Conservation (phyloP, 345 rosid genomes). For the Melaleuca quinquenervia region DNA sequence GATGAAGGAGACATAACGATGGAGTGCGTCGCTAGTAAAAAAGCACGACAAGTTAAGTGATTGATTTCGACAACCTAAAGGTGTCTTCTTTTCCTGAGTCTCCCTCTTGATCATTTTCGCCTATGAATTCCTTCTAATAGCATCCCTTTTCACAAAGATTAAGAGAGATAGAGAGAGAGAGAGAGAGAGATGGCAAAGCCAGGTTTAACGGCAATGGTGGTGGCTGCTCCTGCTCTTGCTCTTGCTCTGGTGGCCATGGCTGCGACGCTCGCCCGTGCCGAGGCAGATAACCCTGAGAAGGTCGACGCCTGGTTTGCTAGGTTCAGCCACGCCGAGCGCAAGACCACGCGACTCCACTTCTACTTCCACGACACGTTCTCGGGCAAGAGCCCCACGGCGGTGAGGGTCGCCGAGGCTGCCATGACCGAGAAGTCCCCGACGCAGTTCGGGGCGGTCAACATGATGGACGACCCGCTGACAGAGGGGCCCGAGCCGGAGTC, state of each 20-base stretch:
- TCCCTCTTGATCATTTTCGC: background rate
- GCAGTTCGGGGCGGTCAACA: conserved; percentile 31
- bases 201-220: conserved; percentile 6
- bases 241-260: conserved; percentile 1
- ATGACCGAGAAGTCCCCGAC: conserved; percentile 35
- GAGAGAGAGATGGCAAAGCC: background rate
- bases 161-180: background rate
- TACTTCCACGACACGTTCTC: conserved; percentile 58
- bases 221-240: background rate
- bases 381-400: conserved; percentile 41
- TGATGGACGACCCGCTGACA: conserved; percentile 58
- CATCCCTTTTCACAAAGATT: background rate
- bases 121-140: background rate
- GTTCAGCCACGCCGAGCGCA: conserved; percentile 18
- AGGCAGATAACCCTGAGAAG: background rate
- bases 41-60: background rate
- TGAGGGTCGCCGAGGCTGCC: conserved; percentile 32
- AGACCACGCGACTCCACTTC: conserved; percentile 48
- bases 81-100: background rate
- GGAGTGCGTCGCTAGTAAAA: background rate
- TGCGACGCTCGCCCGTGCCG: conserved; percentile 13
- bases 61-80: background rate
- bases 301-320: background rate
- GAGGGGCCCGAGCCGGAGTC: conserved; percentile 49
- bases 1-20: background rate